These are phyloP conservation scores for Gnomoniopsis smithogilvyi DNA, from an alignment of 2,329 filamentous ascomycete species.

Conservation along the genomic window DNA sequence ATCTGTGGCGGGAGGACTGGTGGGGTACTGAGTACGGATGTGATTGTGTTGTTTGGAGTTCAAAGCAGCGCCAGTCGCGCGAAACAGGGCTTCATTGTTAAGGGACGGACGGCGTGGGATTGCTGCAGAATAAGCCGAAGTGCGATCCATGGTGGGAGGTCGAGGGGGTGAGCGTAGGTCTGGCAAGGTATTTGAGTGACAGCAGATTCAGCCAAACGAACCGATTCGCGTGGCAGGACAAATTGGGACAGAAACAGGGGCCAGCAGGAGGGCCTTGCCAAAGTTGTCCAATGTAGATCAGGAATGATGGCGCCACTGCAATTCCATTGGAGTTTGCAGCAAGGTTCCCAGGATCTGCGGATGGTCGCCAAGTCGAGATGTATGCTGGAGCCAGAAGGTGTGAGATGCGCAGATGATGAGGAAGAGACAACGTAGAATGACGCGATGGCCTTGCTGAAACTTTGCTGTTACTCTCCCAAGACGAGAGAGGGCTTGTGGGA, in stretches of 20 bases:
- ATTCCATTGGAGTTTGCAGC: conserved; percentile 14
- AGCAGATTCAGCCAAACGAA: neutral
- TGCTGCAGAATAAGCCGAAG: conserved; percentile 5
- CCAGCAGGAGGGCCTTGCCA: neutral
- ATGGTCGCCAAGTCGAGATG: neutral
- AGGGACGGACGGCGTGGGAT: conserved; percentile 14
- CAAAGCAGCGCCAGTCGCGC: conserved; percentile 7
- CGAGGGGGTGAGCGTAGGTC: neutral
- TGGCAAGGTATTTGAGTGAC: conserved; percentile 2
- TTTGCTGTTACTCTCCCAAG: neutral
- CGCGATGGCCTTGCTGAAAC: conserved; percentile 6
- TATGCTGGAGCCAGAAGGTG: neutral
- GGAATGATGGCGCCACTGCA: conserved; percentile 11
- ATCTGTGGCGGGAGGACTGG: conserved; percentile 24
- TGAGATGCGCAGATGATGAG: conserved; percentile 4
- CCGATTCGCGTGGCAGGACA: conserved; percentile 3
- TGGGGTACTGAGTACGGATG: conserved; percentile 12
- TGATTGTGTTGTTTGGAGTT: conserved; percentile 4
- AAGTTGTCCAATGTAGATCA: conserved; percentile 10
- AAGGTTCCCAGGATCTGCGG: neutral
- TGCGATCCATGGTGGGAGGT: conserved; percentile 14
- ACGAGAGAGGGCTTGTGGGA: neutral
- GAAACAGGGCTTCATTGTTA: conserved; percentile 9
- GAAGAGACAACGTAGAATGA: conserved; percentile 15
- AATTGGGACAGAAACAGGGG: neutral